Conservation (phyloP, 1,284 basidiomycete genomes). For the Trichosporon sp. region DNA sequence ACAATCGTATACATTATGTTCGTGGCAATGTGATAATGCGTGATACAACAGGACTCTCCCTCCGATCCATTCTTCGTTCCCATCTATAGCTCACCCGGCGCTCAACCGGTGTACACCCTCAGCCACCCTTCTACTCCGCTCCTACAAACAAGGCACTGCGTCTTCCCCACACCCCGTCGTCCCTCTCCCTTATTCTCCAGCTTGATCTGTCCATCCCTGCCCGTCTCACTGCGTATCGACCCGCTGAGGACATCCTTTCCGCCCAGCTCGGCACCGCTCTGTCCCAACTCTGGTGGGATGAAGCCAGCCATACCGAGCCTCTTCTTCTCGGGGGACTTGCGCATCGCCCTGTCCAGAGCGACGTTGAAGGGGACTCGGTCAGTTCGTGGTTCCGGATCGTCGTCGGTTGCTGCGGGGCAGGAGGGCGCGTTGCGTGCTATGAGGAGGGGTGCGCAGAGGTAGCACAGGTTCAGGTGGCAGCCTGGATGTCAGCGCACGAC, state of each 20-base stretch:
- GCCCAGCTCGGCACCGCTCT: conserved; percentile 36
- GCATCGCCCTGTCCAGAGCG: conserved; percentile 38
- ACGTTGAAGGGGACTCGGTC: conserved; percentile 35
- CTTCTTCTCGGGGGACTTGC: conserved; percentile 36
- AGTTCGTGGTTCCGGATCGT: background rate
- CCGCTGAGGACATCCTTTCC: conserved; percentile 27
- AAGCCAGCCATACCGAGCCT: conserved; percentile 42
- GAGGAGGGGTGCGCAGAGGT: conserved; percentile 47
- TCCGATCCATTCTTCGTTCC: no score
- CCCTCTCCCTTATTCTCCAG: background rate
- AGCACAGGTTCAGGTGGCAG: conserved; percentile 49
- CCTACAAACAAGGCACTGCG: conserved; percentile 31
- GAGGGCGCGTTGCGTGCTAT: conserved; percentile 28
- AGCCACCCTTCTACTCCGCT: conserved; percentile 31
- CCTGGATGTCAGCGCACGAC: conserved; percentile 30
- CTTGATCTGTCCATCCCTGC: conserved; percentile 18
- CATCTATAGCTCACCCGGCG: no score
- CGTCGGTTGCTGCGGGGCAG: conserved; percentile 5
- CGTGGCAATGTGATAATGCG: background rate
- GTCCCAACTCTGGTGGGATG: conserved; percentile 28
- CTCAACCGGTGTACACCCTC: conserved; percentile 28
- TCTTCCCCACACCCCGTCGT: background rate
- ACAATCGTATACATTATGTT: conserved; percentile 5
- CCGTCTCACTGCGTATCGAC: background rate
- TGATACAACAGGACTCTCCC: no score